Evolutionary conservation across 768 basidiomycete species (phyloP), one percentile per base, ranked within the genome.

Genomic region (Porphyrellus cyaneotinctus): DNA sequence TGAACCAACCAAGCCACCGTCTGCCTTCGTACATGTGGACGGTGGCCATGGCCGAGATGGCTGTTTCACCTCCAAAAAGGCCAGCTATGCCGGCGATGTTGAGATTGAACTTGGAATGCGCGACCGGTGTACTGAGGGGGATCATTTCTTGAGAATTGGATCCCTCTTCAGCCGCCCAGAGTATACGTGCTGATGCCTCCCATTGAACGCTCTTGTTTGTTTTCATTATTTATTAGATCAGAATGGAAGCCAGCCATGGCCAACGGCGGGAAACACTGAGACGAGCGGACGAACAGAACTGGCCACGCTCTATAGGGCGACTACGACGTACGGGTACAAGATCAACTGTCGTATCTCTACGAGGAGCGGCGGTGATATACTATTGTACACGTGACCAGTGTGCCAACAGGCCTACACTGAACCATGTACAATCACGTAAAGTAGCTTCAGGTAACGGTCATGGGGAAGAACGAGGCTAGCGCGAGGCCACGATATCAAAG

Each of bases 61-160:
- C 70, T 47, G 70, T 71, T 15, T 73, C 59, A 5, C 71, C 70
- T 3, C 72, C 72, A 8, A 72, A 70, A 24, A 73, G 65, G 11
- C 70, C 71, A 9, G 70, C 67, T 11, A 72, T 57, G 6, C 65
- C 71, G 9, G 64, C 58, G 0, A 63, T 37, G 23, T 72, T 58
- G 36, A 72, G 63, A 5, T 20, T 38, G 37, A 67, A 65, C 22
- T 46, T 38, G 17, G 52, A 18, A 17, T 17, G 0, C 2, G 28
- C 15, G 31, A 62, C 43, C 20, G 65, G 57, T 13, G 4, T 22
- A 12, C 6, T 3, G 49, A 55, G 35, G 38, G 53, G 22, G 61
- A 28, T 28, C n/a, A n/a, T n/a, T n/a, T n/a, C n/a, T 60, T 9
- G 53, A 39, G 10, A n/a, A n/a, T n/a, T 64, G 62, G 53, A 15